These are phyloP conservation scores for Apium graveolens DNA, from an alignment of 129 eudicot genomes.

Conservation along the genomic window DNA sequence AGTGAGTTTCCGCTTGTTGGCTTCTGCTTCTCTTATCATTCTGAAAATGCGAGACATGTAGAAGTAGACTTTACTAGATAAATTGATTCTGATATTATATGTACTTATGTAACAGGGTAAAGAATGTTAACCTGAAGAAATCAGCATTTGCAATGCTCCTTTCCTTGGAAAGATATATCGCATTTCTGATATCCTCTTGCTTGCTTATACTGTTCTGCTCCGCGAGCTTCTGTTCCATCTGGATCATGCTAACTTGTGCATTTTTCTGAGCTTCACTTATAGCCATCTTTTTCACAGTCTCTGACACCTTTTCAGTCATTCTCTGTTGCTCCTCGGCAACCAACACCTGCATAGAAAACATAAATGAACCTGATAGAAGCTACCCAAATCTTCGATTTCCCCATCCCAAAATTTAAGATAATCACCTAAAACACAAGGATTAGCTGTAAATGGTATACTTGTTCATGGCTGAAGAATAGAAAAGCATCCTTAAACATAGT, in stretches of 20 bases:
- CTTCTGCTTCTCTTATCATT: constrained; percentile 84
- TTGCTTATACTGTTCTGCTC: constrained; percentile 70
- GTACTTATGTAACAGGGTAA: constrained; percentile 29
- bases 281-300: constrained; percentile 86
- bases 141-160: constrained; percentile 88
- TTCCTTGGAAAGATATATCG: constrained; percentile 78
- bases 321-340: constrained; percentile 73
- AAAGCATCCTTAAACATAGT: too few species aligned
- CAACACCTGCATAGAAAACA: constrained; percentile 46
- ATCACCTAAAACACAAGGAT: too few species aligned
- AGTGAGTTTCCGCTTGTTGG: constrained; percentile 76
- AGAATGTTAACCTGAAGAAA: constrained; percentile 17
- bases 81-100: neutral
- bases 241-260: constrained; percentile 78
- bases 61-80: neutral
- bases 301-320: constrained; percentile 94
- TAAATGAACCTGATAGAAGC: neutral
- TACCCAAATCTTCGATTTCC: too few species aligned
- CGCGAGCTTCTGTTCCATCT: constrained; percentile 80
- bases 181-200: constrained; percentile 77
- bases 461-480: too few species aligned
- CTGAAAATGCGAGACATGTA: constrained; percentile 29
- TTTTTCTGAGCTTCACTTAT: constrained; percentile 85
- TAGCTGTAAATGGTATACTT: too few species aligned
- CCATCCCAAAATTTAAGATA: too few species aligned